Conservation (phyloP, 768 basidiomycete species). For the Tricholoma terreum region DNA sequence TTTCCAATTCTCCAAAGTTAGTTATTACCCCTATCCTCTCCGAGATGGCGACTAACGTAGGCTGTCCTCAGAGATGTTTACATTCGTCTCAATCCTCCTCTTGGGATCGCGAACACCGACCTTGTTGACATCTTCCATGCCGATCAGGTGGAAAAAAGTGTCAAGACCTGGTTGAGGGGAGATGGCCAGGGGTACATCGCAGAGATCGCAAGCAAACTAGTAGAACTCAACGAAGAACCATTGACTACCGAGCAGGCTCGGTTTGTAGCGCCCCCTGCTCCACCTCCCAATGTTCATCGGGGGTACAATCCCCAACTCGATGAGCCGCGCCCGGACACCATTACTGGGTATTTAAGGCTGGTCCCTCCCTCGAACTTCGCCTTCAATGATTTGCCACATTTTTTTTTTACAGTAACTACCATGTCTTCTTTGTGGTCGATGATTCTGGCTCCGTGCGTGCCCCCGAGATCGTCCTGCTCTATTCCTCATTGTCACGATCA, state of each 20-base stretch:
- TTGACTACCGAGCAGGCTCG: conserved; percentile 7
- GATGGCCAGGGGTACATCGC: conserved; percentile 5
- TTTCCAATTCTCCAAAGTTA: conserved; percentile 4
- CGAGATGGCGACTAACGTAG: neutral
- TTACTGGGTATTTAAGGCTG: neutral
- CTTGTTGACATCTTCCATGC: conserved; percentile 17
- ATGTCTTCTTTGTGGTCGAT: conserved; percentile 27
- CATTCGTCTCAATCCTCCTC: conserved; percentile 15
- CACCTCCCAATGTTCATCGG: conserved; percentile 13
- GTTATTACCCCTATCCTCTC: neutral
- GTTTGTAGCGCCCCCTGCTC: conserved; percentile 18
- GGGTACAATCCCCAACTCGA: conserved; percentile 26
- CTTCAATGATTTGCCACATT: neutral
- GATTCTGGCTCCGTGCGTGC: conserved; percentile 27
- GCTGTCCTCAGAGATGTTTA: conserved; percentile 1
- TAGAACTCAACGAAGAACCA: conserved; percentile 8
- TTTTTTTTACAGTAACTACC: conserved; percentile 24
- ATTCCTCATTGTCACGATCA: neutral
- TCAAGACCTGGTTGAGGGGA: conserved; percentile 10
- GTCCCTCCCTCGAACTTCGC: neutral
- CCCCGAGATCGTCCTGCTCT: neutral
- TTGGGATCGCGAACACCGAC: conserved; percentile 12
- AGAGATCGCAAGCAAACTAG: conserved; percentile 7
- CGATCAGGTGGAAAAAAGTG: conserved; percentile 9
- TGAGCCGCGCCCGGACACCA: conserved; percentile 20